A percentile compares a stretch with the other conserved stretches of the same genome.
phyloP scores from a whole-genome alignment of 805 yeast species.

The Peterozyma xylosa region DNA sequence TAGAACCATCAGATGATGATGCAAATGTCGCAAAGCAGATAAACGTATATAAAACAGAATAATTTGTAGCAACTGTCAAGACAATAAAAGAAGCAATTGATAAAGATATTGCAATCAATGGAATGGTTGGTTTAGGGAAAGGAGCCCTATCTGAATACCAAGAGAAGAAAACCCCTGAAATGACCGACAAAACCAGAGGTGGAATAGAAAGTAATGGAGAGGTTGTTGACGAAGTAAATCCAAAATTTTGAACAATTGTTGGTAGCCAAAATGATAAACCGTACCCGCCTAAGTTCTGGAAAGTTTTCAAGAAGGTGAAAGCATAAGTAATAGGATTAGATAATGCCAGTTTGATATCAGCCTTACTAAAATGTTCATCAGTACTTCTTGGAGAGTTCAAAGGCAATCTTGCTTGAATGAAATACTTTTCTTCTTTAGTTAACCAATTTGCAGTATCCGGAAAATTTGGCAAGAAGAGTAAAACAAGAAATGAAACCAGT shows the following conservation, averaged over 20 bases:
- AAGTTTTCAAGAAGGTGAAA: too few species aligned
- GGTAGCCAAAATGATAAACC: conserved; percentile 5
- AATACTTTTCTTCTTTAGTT: too few species aligned
- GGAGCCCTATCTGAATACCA: neutral
- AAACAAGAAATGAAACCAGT: too few species aligned
- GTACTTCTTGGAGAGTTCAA: too few species aligned
- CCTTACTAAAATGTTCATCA: too few species aligned
- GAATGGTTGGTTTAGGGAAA: neutral
- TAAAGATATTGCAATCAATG: neutral
- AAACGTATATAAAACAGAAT: conserved; percentile 6
- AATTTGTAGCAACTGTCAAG: conserved; percentile 6
- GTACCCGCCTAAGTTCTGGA: too few species aligned
- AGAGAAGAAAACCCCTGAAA: conserved; percentile 24
- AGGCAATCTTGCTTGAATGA: too few species aligned
- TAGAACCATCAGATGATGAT: too few species aligned
- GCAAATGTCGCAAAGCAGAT: conserved; percentile 22
- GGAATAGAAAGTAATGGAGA: conserved; percentile 17
- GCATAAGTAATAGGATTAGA: too few species aligned
- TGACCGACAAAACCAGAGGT: conserved; percentile 9
- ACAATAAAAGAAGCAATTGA: conserved; percentile 6
- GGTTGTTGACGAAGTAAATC: conserved; percentile 15
- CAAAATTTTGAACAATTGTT: conserved; percentile 14
- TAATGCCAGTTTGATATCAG: too few species aligned
- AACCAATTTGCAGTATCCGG: too few species aligned
- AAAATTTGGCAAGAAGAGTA: too few species aligned